A percentile compares a stretch with the other conserved stretches of the same genome.
phyloP scores from a whole-genome alignment of 179 eudicot species.

The Heliamphora pulchella region DNA sequence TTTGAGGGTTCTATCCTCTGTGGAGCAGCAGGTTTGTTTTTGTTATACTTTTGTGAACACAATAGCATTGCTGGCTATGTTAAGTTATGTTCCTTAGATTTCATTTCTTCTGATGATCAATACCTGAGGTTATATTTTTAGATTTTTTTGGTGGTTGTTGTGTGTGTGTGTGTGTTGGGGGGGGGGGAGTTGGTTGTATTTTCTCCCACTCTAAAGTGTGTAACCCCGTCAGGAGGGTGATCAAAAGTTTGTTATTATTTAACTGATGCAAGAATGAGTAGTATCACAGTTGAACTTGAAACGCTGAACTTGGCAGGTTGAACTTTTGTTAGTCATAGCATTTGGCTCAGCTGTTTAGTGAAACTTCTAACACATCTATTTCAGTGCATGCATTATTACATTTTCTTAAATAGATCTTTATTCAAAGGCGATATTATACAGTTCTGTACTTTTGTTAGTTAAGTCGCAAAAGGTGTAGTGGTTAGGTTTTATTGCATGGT shows the following conservation, averaged over 20 bases:
- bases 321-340: too few relatives aligned
- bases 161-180: too few relatives aligned
- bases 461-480: too few relatives aligned
- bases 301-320: too few relatives aligned
- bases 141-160: neutral
- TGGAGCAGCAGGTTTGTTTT: conserved; percentile 61
- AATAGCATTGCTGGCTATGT: neutral
- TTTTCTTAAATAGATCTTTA: too few relatives aligned
- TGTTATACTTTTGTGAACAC: neutral
- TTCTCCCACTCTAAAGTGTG: neutral
- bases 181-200: neutral
- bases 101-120: neutral
- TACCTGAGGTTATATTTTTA: neutral
- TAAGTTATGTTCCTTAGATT: conserved; percentile 2
- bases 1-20: conserved; percentile 75
- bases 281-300: too few relatives aligned
- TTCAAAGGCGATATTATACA: neutral
- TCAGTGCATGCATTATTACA: too few relatives aligned
- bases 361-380: too few relatives aligned
- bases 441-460: neutral
- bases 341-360: too few relatives aligned
- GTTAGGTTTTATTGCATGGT: neutral
- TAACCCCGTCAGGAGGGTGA: too few relatives aligned
- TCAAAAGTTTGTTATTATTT: too few relatives aligned
- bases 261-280: too few relatives aligned